Percentiles rank a stretch among this genome's conserved stretches.
phyloP scores from a whole-genome alignment of 1,284 basidiomycete genomes.

The Polyporus tsugae region DNA sequence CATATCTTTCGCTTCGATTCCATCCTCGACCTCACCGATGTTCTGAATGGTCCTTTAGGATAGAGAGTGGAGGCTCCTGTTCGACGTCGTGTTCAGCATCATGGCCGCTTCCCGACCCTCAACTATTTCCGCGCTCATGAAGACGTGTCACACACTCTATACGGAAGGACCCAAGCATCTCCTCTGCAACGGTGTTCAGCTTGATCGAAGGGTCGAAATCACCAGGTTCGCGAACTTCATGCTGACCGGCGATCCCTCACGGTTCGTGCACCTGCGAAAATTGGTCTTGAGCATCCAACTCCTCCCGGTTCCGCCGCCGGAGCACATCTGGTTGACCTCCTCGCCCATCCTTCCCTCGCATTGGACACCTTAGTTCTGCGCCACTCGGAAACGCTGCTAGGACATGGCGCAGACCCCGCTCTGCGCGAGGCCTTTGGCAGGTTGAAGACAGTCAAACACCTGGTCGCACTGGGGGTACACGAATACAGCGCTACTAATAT shows the following conservation, averaged over 20 bases:
- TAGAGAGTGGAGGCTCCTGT: slow-evolving; percentile 4
- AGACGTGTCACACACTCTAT: slow-evolving; percentile 9
- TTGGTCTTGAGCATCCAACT: neutral
- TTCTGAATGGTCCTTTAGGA: neutral
- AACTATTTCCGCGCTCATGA: slow-evolving; percentile 13
- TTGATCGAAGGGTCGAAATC: neutral
- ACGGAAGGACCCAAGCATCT: slow-evolving; percentile 12
- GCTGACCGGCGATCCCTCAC: neutral
- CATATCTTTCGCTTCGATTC: neutral
- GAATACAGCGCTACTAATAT: neutral
- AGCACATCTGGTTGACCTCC: neutral
- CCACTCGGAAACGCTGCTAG: neutral
- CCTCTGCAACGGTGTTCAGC: slow-evolving; percentile 6
- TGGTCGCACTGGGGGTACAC: neutral
- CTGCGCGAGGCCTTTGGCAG: neutral
- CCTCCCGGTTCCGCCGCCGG: neutral
- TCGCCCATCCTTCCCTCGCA: neutral
- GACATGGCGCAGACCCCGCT: neutral
- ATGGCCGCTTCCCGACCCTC: slow-evolving; percentile 6
- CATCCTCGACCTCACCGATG: neutral
- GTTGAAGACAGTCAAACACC: neutral
- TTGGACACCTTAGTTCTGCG: neutral
- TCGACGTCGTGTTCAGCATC: slow-evolving; percentile 6
- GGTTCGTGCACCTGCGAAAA: neutral
- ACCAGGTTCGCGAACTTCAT: neutral